phyloP scores from a whole-genome alignment of 306 rosid genomes.

The Acacia confusa region DNA sequence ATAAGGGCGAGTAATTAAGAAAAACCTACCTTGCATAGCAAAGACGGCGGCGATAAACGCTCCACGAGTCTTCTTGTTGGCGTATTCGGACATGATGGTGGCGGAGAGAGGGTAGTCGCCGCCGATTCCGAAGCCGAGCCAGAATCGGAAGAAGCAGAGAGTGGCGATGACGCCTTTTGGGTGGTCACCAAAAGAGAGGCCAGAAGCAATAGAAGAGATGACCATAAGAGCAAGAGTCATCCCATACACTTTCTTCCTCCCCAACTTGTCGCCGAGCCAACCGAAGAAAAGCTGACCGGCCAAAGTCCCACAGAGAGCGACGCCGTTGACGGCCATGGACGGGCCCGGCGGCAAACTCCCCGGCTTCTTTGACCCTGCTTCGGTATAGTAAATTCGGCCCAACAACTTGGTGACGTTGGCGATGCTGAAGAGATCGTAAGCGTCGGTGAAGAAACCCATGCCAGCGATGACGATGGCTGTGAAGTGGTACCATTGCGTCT shows the following conservation, averaged over 20 bases:
- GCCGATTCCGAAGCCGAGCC: slow-evolving; percentile 57
- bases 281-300: slow-evolving; percentile 43
- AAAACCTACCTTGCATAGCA: slow-evolving; percentile 49
- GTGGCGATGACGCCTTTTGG: slow-evolving; percentile 39
- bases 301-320: slow-evolving; percentile 45
- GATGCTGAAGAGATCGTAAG: slow-evolving; percentile 51
- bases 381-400: slow-evolving; percentile 44
- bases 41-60: slow-evolving; percentile 45
- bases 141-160: slow-evolving; percentile 55
- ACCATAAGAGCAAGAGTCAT: slow-evolving; percentile 52
- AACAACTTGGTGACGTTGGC: slow-evolving; percentile 56
- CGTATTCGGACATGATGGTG: slow-evolving; percentile 53
- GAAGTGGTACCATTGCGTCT: slow-evolving; percentile 45
- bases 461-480: slow-evolving; percentile 42
- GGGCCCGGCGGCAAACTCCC: slow-evolving; percentile 45
- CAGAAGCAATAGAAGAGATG: slow-evolving; percentile 37
- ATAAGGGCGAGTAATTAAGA: background rate
- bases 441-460: slow-evolving; percentile 53
- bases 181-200: slow-evolving; percentile 41
- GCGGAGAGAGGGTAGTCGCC: slow-evolving; percentile 59
- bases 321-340: slow-evolving; percentile 51
- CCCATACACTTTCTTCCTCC: slow-evolving; percentile 49
- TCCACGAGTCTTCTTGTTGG: slow-evolving; percentile 45
- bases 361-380: slow-evolving; percentile 24
- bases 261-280: slow-evolving; percentile 50